These are phyloP conservation scores for Trametes sanguinea DNA, from an alignment of 768 basidiomycete species.

Conservation along the genomic window DNA sequence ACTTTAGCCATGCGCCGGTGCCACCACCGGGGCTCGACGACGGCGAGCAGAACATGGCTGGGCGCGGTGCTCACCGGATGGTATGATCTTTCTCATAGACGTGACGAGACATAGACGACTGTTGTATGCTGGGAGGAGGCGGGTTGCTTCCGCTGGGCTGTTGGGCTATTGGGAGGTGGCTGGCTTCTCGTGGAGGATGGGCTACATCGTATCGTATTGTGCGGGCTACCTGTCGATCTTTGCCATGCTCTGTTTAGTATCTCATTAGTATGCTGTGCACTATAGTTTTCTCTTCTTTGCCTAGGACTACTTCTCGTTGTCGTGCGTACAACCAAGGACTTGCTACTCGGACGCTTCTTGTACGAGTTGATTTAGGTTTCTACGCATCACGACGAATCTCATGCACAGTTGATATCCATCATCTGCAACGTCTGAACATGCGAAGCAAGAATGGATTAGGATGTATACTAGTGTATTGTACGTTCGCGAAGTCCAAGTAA, in stretches of 20 bases:
- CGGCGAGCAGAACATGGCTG: constrained; percentile 31
- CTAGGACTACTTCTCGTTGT: neutral
- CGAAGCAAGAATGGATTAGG: no score
- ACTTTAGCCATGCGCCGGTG: constrained; percentile 23
- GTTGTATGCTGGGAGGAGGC: constrained; percentile 13
- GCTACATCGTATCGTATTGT: constrained; percentile 13
- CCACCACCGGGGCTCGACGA: constrained; percentile 21
- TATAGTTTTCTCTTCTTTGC: constrained; percentile 6
- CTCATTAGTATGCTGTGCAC: constrained; percentile 15
- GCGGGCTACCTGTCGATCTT: constrained; percentile 18
- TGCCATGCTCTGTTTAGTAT: constrained; percentile 10
- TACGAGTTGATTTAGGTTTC: neutral
- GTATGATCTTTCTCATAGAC: neutral
- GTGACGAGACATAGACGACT: constrained; percentile 6
- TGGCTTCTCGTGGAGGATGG: neutral
- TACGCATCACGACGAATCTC: constrained; percentile 1
- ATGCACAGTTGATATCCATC: no score
- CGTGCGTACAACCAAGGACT: neutral
- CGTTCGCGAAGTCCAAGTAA: no score
- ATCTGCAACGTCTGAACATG: no score
- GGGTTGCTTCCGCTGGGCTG: neutral
- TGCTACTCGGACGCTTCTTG: constrained; percentile 9
- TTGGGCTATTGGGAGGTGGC: neutral
- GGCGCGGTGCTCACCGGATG: constrained; percentile 34
- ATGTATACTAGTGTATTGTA: no score